These are phyloP conservation scores for Metarhizium guizhouense DNA, from an alignment of 2,329 filamentous ascomycete species.

Conservation along the genomic window DNA sequence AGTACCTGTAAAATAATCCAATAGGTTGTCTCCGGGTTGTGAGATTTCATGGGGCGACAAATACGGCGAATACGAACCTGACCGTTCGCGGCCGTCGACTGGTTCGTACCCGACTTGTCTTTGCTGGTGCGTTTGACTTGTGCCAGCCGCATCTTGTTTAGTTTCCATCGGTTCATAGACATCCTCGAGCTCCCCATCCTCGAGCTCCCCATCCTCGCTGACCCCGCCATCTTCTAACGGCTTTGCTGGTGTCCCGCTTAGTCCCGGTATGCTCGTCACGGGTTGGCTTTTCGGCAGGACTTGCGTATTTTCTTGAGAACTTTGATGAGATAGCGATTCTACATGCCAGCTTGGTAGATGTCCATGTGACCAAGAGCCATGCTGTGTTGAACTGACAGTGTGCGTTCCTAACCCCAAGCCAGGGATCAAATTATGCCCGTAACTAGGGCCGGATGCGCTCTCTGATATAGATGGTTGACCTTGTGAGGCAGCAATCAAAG, in stretches of 20 bases:
- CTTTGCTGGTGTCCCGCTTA: constrained; percentile 4
- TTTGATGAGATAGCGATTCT: constrained; percentile 1
- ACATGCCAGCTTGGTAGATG: neutral
- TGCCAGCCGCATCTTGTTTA: neutral
- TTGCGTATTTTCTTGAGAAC: neutral
- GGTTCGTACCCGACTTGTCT: neutral
- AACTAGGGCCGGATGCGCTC: constrained; percentile 16
- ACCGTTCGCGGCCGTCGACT: constrained; percentile 27
- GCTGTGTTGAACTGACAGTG: constrained; percentile 9
- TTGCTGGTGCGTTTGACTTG: neutral
- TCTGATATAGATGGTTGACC: constrained; percentile 6
- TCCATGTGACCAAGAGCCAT: constrained; percentile 9
- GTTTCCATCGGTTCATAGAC: constrained; percentile 36
- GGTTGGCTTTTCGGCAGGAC: neutral
- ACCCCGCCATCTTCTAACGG: constrained; percentile 65
- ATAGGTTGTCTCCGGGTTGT: neutral
- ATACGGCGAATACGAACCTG: constrained; percentile 43
- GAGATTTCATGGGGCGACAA: constrained; percentile 39
- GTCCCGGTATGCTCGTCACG: constrained; percentile 4
- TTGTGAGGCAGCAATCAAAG: neutral
- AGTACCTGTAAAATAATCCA: neutral
- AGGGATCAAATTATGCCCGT: constrained; percentile 19
- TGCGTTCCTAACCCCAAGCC: constrained; percentile 23
- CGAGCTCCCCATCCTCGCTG: constrained; percentile 56
- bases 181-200: constrained; percentile 50